Evolutionary conservation across 2,329 filamentous ascomycete genomes (phyloP).

Genomic region (Plectosphaerella plurivora): DNA sequence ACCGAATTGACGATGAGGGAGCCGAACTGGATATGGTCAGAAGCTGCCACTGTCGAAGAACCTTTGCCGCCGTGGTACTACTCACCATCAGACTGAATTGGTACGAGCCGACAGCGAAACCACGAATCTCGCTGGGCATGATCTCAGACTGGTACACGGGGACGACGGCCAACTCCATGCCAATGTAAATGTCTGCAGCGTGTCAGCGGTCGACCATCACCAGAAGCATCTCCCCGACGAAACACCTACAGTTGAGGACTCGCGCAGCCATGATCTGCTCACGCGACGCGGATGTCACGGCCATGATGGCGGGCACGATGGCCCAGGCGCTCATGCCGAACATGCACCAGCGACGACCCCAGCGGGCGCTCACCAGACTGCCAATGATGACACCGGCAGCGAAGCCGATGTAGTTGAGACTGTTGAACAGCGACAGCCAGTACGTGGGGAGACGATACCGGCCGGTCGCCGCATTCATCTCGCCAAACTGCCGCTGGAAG

Average conservation of each 20-base stretch:
- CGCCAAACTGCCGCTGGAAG: slow-evolving; percentile 28
- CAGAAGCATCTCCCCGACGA: neutral
- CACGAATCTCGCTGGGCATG: slow-evolving; percentile 21
- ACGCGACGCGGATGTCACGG: slow-evolving; percentile 21
- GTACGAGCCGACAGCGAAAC: slow-evolving; percentile 27
- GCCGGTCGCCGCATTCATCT: slow-evolving; percentile 15
- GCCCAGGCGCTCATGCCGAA: slow-evolving; percentile 31
- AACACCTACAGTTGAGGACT: slow-evolving; percentile 22
- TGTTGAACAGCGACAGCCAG: slow-evolving; percentile 30
- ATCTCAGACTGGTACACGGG: slow-evolving; percentile 30
- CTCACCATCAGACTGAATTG: slow-evolving; percentile 22
- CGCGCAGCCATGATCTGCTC: slow-evolving; percentile 27
- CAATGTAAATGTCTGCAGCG: slow-evolving; percentile 24
- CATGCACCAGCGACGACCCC: slow-evolving; percentile 27
- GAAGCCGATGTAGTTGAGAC: slow-evolving; percentile 27
- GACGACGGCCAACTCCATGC: slow-evolving; percentile 31
- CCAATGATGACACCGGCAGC: slow-evolving; percentile 17
- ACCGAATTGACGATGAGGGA: slow-evolving; percentile 20
- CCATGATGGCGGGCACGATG: slow-evolving; percentile 23
- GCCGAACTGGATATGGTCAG: slow-evolving; percentile 8
- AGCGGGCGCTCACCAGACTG: slow-evolving; percentile 21
- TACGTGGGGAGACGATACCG: slow-evolving; percentile 17
- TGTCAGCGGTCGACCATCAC: neutral
- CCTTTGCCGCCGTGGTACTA: neutral
- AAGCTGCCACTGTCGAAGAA: neutral